Evolutionary conservation across 805 yeast genomes (phyloP).

Genomic region (Hanseniaspora jakobsenii): DNA sequence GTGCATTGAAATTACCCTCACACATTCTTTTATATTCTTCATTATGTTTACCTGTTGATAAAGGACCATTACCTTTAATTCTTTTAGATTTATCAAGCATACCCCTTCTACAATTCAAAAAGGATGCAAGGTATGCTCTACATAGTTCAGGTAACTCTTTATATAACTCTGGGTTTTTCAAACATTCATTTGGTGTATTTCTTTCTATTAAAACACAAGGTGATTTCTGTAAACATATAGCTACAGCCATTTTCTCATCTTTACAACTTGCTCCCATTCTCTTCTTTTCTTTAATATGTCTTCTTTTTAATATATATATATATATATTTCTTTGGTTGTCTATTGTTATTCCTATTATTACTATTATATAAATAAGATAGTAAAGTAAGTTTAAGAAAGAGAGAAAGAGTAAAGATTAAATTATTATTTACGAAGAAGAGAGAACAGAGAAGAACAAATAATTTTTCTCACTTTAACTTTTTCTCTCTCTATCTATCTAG

Average conservation of each 20-base stretch:
- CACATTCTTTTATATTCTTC: slow-evolving; percentile 71
- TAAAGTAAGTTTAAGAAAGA: too few species aligned
- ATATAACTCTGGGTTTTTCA: slow-evolving; percentile 65
- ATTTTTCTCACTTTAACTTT: too few species aligned
- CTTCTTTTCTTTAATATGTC: not conserved
- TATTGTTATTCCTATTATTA: too few species aligned
- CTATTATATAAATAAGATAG: too few species aligned
- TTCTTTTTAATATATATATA: not conserved
- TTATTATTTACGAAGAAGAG: too few species aligned
- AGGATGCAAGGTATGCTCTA: slow-evolving; percentile 69
- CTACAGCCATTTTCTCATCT: slow-evolving; percentile 90
- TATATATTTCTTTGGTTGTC: not conserved
- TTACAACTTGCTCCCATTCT: slow-evolving; percentile 71
- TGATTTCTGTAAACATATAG: slow-evolving; percentile 87
- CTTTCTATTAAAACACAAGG: slow-evolving; percentile 91
- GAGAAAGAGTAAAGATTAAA: too few species aligned
- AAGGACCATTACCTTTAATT: slow-evolving; percentile 85
- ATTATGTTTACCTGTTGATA: slow-evolving; percentile 86
- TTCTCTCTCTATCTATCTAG: too few species aligned
- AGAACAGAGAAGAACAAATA: too few species aligned
- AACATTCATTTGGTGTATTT: slow-evolving; percentile 77
- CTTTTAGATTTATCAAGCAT: slow-evolving; percentile 84
- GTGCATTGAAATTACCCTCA: slow-evolving; percentile 69
- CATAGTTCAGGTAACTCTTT: slow-evolving; percentile 79
- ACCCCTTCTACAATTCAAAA: slow-evolving; percentile 83